Conservation (phyloP, 805 yeast species). For the Cyberlindnera meyerae region DNA sequence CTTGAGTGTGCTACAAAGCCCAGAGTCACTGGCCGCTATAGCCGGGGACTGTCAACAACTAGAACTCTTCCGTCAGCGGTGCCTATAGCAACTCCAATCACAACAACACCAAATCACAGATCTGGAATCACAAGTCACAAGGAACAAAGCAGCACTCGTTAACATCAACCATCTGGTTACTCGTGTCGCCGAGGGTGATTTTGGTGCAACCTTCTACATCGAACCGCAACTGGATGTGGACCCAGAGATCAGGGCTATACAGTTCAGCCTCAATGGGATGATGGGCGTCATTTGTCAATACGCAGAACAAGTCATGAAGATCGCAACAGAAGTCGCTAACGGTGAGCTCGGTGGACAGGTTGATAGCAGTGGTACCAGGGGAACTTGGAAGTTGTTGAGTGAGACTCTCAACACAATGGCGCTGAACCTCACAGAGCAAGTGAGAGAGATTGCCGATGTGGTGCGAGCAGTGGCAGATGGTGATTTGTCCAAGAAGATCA, state of each 20-base stretch:
- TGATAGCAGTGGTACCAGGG: constrained; percentile 76
- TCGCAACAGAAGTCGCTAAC: constrained; percentile 86
- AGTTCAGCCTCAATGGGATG: constrained; percentile 78
- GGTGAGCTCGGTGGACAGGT: constrained; percentile 91
- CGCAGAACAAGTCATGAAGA: constrained; percentile 68
- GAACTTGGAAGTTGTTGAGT: constrained; percentile 81
- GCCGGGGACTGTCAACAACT: constrained; percentile 5
- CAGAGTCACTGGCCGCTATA: constrained; percentile 6
- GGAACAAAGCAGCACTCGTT: constrained; percentile 8
- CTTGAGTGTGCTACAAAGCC: constrained; percentile 4
- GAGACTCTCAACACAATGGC: constrained; percentile 90
- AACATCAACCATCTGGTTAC: constrained; percentile 7
- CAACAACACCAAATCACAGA: constrained; percentile 5
- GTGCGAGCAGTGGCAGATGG: constrained; percentile 92
- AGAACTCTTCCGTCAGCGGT: constrained; percentile 9
- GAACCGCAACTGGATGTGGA: constrained; percentile 53
- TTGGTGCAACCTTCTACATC: constrained; percentile 71
- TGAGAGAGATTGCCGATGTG: constrained; percentile 82
- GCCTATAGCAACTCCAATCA: constrained; percentile 2
- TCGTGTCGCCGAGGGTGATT: constrained; percentile 85
- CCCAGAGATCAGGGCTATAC: constrained; percentile 75
- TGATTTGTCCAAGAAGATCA: constrained; percentile 75
- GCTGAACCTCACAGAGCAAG: constrained; percentile 78
- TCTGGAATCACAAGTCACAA: constrained; percentile 6
- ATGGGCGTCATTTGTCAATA: constrained; percentile 71